Evolutionary conservation across 768 basidiomycete species (phyloP).

Genomic region (Panus rudis): DNA sequence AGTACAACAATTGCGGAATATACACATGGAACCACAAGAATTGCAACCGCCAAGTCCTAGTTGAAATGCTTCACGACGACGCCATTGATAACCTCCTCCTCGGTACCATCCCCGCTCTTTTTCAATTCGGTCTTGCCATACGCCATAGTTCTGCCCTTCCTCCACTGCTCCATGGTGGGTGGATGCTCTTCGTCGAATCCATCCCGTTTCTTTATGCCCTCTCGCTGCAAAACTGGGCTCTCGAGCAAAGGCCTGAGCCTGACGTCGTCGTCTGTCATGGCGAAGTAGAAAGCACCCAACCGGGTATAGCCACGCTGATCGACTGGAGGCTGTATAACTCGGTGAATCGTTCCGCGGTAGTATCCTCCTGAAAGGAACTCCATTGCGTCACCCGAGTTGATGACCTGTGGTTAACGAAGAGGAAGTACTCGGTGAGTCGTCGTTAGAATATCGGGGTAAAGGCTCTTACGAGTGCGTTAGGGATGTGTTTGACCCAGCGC

Average conservation of each 20-base stretch:
- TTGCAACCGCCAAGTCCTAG: slow-evolving; percentile 1
- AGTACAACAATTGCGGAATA: too few species aligned
- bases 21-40: background rate
- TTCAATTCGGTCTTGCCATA: slow-evolving; percentile 22
- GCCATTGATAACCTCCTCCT: slow-evolving; percentile 26
- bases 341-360: slow-evolving; percentile 31
- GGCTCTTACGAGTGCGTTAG: slow-evolving; percentile 27
- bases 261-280: slow-evolving; percentile 25
- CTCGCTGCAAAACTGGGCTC: slow-evolving; percentile 26
- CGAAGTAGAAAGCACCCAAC: slow-evolving; percentile 31
- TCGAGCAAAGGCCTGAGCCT: slow-evolving; percentile 22
- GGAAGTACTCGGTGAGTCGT: background rate
- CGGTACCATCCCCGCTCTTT: slow-evolving; percentile 17
- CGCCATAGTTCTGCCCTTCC: slow-evolving; percentile 20
- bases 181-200: slow-evolving; percentile 19
- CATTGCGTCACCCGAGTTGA: slow-evolving; percentile 29
- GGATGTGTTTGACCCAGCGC: slow-evolving; percentile 30
- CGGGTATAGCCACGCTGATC: slow-evolving; percentile 28
- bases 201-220: slow-evolving; percentile 23
- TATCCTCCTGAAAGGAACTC: slow-evolving; percentile 30
- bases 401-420: slow-evolving; percentile 25
- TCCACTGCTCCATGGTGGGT: slow-evolving; percentile 26
- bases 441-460: too few species aligned
- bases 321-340: slow-evolving; percentile 29
- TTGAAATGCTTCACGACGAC: slow-evolving; percentile 27